Base-by-base conservation (phyloP, 148 eudicot genomes). In the Nyssa sinensis region DNA sequence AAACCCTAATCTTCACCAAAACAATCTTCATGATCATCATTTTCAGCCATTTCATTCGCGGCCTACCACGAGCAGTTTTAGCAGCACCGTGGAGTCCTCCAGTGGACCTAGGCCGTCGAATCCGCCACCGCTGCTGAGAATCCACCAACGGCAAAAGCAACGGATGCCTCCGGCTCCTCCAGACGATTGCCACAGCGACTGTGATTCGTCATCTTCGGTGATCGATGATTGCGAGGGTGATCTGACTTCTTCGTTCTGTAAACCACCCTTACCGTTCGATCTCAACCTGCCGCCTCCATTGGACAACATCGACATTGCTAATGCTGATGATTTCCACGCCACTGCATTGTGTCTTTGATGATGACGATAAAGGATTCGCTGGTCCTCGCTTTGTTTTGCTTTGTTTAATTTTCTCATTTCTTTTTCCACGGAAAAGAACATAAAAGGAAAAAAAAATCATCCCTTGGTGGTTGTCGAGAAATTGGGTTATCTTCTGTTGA, bases 1-100 rank as follows among this genome's bases (percentile, higher is more conserved):
- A 13, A 58, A 66, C 72, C 66, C 25, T 69, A 32, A 19, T 41
- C 59, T 51, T 30, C 39, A 34, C 27, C 68, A 10, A n/a, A 33
- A 51, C 39, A 23, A 5, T 27, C 4, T 1, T 10, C 59, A 28
- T 5, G 39, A 67, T 57, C 73, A 64, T 64, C 75, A 64, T 17
- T 58, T 59, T 47, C 44, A 65, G 16, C 41, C 57, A 13, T 62
- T 17, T 29, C 72, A 60, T 61, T 31, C 34, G 8, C 75, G 77
- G 33, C 90, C 85, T 13, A 72, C 86, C 30, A 73, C 78, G 27
- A 88, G 92, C 55, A 75, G 90, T 2, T 62, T 86, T 77, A 88
- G 92, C 78, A 86, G 92, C 74, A 88, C 92, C 25, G 88, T 88
- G 39, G 92, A 88, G 82, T 86, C 90, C 0, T 86, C 82, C 31